Evolutionary conservation across 2,329 filamentous ascomycete genomes (phyloP).

Genomic region (Fusarium pseudograminearum): DNA sequence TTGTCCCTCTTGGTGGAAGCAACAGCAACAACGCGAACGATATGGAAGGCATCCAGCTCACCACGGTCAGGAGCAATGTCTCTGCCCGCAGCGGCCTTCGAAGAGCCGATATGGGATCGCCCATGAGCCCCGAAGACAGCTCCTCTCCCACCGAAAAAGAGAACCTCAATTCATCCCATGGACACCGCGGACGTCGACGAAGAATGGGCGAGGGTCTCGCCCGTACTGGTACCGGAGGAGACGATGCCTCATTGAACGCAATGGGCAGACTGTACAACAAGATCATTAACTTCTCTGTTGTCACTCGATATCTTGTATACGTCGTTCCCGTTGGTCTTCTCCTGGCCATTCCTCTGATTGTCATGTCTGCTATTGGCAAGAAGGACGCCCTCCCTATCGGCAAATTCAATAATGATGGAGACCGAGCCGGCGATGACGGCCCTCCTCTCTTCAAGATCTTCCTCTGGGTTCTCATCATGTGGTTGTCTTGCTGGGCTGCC

Average conservation of each 20-base stretch:
- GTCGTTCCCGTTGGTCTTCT: slow-evolving; percentile 72
- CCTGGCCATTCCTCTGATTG: slow-evolving; percentile 71
- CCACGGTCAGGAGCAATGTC: slow-evolving; percentile 65
- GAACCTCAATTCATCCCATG: slow-evolving; percentile 57
- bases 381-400: slow-evolving; percentile 40
- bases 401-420: slow-evolving; percentile 7
- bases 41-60: slow-evolving; percentile 66
- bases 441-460: slow-evolving; percentile 71
- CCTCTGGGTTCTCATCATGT: slow-evolving; percentile 76
- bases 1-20: slow-evolving; percentile 57
- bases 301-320: slow-evolving; percentile 76
- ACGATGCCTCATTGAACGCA: slow-evolving; percentile 70
- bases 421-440: slow-evolving; percentile 47
- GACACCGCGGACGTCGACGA: slow-evolving; percentile 62
- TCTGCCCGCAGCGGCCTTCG: slow-evolving; percentile 61
- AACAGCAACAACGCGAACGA: slow-evolving; percentile 45
- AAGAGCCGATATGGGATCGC: slow-evolving; percentile 55
- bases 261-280: slow-evolving; percentile 75
- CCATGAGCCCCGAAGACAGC: slow-evolving; percentile 50
- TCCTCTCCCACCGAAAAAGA: slow-evolving; percentile 55
- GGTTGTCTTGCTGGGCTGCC: slow-evolving; percentile 74
- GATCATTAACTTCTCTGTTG: slow-evolving; percentile 71
- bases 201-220: slow-evolving; percentile 58
- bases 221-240: slow-evolving; percentile 65
- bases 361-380: slow-evolving; percentile 60